Conservation (phyloP, 1,284 basidiomycete species). For the Cystobasidium pallidum region DNA sequence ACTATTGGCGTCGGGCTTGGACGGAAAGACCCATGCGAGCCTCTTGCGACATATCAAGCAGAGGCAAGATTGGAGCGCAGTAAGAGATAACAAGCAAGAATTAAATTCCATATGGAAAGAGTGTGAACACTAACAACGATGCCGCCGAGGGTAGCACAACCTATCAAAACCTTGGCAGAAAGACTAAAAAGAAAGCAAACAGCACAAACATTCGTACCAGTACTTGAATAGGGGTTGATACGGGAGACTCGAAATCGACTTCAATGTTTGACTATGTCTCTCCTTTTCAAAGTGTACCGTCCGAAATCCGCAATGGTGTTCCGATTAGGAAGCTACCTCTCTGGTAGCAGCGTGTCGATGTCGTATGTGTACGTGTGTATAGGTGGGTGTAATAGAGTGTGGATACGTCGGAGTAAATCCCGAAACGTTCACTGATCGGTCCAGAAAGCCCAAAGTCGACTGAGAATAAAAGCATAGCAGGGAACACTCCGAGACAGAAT, state of each 20-base stretch:
- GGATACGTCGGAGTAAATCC: conserved; percentile 2
- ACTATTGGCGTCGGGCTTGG: no score
- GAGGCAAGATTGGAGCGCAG: background rate
- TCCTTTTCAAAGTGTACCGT: no score
- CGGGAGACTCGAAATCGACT: no score
- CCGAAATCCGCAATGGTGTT: no score
- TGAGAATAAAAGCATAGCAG: background rate
- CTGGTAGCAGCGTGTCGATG: background rate
- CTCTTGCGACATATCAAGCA: no score
- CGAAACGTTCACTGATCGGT: background rate
- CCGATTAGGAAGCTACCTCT: background rate
- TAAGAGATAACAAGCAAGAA: background rate
- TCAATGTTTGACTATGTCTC: no score
- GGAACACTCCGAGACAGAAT: background rate
- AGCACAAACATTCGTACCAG: no score
- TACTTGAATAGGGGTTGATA: no score
- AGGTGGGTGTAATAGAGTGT: conserved; percentile 23
- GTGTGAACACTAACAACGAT: conserved; percentile 8
- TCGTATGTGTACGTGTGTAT: conserved; percentile 2
- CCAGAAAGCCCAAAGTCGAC: conserved; percentile 5
- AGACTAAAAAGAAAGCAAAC: no score
- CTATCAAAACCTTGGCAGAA: no score
- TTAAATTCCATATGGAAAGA: conserved; percentile 22
- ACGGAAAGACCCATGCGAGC: no score
- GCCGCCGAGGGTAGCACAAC: background rate